These are phyloP conservation scores for Pseudogymnoascus sp. DNA, from an alignment of 2,329 filamentous ascomycete species.

Conservation along the genomic window DNA sequence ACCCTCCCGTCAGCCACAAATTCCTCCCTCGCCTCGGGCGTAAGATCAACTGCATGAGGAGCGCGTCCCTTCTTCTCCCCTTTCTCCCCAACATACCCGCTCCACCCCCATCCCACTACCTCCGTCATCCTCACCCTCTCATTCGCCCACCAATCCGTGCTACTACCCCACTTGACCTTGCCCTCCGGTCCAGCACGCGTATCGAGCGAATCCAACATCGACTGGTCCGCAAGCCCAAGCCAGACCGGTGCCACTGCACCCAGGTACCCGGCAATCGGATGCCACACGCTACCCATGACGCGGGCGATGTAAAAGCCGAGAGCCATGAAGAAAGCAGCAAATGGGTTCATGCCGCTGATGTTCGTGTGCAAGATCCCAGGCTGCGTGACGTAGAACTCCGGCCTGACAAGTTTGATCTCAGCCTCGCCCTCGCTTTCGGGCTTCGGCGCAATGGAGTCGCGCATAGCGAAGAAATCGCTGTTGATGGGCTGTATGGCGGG, in stretches of 20 bases:
- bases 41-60: slow-evolving; percentile 51
- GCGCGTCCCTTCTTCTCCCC: slow-evolving; percentile 52
- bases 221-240: slow-evolving; percentile 64
- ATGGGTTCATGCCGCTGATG: slow-evolving; percentile 66
- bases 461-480: slow-evolving; percentile 45
- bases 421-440: slow-evolving; percentile 16
- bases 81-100: slow-evolving; percentile 49
- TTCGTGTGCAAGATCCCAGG: slow-evolving; percentile 80
- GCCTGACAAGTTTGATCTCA: slow-evolving; percentile 32
- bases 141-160: slow-evolving; percentile 51
- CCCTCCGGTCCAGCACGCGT: slow-evolving; percentile 41
- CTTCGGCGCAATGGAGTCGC: slow-evolving; percentile 22
- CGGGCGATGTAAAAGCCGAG: slow-evolving; percentile 64
- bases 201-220: slow-evolving; percentile 51
- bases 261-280: slow-evolving; percentile 67
- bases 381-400: slow-evolving; percentile 72
- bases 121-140: slow-evolving; percentile 68
- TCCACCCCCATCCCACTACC: slow-evolving; percentile 78
- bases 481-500: slow-evolving; percentile 54
- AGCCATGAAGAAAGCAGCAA: slow-evolving; percentile 65
- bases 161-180: slow-evolving; percentile 72
- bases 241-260: slow-evolving; percentile 73
- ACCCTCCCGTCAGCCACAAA: slow-evolving; percentile 57
- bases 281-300: slow-evolving; percentile 82
- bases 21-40: slow-evolving; percentile 49